Evolutionary conservation across 2,329 filamentous ascomycete species (phyloP), one percentile per base, ranked within the genome.

Genomic region (Geosmithia flava): DNA sequence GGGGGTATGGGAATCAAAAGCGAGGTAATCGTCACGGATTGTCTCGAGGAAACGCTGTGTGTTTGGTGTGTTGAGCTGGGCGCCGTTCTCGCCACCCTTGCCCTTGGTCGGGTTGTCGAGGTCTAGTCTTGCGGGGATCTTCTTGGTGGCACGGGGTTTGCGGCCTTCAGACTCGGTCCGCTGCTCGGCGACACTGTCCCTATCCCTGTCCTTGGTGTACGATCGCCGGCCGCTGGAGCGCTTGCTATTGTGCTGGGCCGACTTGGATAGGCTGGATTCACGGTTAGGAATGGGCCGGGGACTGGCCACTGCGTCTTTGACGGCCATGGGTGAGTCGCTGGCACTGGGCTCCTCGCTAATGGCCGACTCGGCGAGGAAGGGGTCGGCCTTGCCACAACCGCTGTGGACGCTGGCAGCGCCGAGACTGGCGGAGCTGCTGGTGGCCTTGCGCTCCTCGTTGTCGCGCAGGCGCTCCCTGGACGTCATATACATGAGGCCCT

Each of bases 401-500:
- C 20, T 7, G 20, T 43, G 37, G 8, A 48, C 20, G 39, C 47
- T 42, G 42, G 40, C 40, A 13, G 42, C 29, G 17, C 54, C 55
- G 0, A 56, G 16, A n/a, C 54, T 55, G 0, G 57, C 20, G n/a
- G 55, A 54, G 0, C 56, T 52, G 3, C 55, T 55, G 3, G 57
- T 55, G 0, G 56, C 57, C n/a, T 66, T 57, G 54, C 75, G 75
- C 53, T 85, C 80, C 52, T 85, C 81, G 53, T 73, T 80, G 47
- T 80, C 78, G 44, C 76, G 72, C 44, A 87, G 65, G 29, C 74
- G 72, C 60, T 87, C 83, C 58, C 77, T 82, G 44, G 83, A 87
- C 65, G 75, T 81, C 81, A 84, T 86, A 57, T 86, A 85, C 75
- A 82, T 80, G 57, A 86, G 64, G 3, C 80, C 76, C 58, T 75